Conservation (phyloP, 345 rosid genomes). For the Eucalyptus regnans region DNA sequence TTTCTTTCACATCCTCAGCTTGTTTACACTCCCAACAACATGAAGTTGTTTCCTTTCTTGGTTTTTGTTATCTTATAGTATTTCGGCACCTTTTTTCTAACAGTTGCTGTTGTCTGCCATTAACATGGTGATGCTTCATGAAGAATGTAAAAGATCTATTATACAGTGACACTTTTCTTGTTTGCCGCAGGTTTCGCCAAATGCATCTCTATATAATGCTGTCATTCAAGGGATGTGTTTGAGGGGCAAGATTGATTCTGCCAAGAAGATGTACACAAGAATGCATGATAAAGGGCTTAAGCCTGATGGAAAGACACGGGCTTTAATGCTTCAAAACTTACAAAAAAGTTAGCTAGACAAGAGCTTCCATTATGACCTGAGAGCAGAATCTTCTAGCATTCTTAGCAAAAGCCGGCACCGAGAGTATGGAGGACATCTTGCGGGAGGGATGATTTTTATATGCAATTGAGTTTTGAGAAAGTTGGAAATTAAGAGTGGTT, state of each 20-base stretch:
- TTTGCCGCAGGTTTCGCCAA: constrained; percentile 35
- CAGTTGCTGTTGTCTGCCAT: not conserved
- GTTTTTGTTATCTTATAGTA: not conserved
- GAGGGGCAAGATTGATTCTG: constrained; percentile 43
- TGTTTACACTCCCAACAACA: not conserved
- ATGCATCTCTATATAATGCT: constrained; percentile 51
- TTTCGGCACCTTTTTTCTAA: not conserved
- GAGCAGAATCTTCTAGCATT: not conserved
- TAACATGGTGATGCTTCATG: not conserved
- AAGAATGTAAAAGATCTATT: not conserved
- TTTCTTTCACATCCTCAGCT: not conserved
- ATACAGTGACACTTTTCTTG: not conserved
- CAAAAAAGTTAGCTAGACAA: constrained; percentile 1
- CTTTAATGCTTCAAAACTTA: constrained; percentile 66
- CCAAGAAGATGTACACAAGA: constrained; percentile 43
- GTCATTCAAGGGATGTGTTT: constrained; percentile 72
- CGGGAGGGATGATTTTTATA: not conserved
- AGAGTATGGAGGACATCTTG: not conserved
- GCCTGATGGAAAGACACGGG: constrained; percentile 66
- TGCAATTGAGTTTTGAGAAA: not conserved
- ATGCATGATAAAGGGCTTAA: constrained; percentile 45
- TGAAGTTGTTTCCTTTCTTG: not conserved
- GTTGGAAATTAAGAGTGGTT: not conserved
- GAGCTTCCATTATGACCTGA: not conserved
- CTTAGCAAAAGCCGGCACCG: not conserved